Conservation (phyloP, 495 filamentous ascomycete species). For the Penicillium bovifimosum region DNA sequence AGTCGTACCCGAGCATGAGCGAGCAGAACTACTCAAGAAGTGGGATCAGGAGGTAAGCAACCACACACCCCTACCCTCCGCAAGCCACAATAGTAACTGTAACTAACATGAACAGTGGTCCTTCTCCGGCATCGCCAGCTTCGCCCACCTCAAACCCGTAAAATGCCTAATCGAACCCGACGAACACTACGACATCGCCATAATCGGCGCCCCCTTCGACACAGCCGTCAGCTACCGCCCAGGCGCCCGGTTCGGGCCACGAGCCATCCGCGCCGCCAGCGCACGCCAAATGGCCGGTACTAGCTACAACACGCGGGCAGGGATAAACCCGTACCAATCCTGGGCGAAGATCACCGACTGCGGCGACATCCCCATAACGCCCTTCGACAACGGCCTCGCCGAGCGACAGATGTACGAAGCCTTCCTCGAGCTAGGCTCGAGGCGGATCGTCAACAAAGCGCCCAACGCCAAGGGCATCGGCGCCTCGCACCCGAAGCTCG, state of each 20-base stretch:
- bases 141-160: conserved; percentile 69
- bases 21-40: conserved; percentile 46
- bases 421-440: conserved; percentile 58
- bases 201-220: conserved; percentile 81
- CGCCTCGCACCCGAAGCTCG: conserved; percentile 54
- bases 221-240: conserved; percentile 77
- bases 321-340: conserved; percentile 69
- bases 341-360: conserved; percentile 75
- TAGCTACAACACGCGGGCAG: conserved; percentile 71
- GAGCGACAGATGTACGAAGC: conserved; percentile 73
- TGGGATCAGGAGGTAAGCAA: conserved; percentile 47
- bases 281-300: conserved; percentile 66
- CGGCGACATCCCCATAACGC: conserved; percentile 76
- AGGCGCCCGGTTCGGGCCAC: conserved; percentile 75
- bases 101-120: no score
- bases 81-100: no score
- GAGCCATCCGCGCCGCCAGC: conserved; percentile 74
- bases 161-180: conserved; percentile 67
- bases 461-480: conserved; percentile 37
- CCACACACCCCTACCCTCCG: no score
- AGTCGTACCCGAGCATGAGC: conserved; percentile 35
- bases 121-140: conserved; percentile 74
- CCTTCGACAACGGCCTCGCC: conserved; percentile 72
- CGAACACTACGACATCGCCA: conserved; percentile 67
- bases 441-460: conserved; percentile 35